Conservation (phyloP, 495 filamentous ascomycete genomes). For the Hyaloscypha finlandica region DNA sequence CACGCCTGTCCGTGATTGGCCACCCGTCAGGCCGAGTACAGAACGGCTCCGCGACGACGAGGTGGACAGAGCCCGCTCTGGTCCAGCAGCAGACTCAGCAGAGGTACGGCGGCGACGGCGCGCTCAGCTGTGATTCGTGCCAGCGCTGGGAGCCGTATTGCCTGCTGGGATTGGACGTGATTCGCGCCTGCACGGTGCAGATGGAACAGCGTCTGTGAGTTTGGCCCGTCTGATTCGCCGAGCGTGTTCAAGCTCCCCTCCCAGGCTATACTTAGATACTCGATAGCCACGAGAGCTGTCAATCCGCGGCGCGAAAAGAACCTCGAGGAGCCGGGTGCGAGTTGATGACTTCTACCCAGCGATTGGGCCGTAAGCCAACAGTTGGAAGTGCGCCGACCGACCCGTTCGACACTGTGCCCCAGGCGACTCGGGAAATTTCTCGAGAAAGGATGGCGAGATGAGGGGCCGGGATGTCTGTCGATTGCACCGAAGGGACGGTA, state of each 20-base stretch:
- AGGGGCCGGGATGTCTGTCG: conserved; percentile 9
- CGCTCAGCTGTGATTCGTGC: conserved; percentile 13
- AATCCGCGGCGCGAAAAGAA: conserved; percentile 20
- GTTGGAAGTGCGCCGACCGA: conserved; percentile 6
- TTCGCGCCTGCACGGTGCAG: conserved; percentile 25
- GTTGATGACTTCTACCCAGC: background rate
- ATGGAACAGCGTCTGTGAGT: conserved; percentile 25
- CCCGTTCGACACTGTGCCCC: background rate
- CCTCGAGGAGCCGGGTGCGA: background rate
- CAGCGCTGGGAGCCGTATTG: background rate
- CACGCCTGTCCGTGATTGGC: conserved; percentile 6
- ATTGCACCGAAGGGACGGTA: conserved; percentile 24
- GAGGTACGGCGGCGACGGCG: conserved; percentile 4
- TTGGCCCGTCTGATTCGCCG: conserved; percentile 2
- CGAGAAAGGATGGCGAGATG: conserved; percentile 12
- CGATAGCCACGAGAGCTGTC: conserved; percentile 8
- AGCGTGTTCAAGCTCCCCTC: background rate
- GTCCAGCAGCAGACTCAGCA: background rate
- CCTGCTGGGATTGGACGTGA: conserved; percentile 27
- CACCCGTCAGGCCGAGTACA: conserved; percentile 1
- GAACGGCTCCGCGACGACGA: background rate
- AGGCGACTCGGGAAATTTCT: conserved; percentile 1
- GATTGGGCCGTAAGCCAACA: conserved; percentile 13
- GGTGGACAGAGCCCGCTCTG: background rate
- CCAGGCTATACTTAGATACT: conserved; percentile 32